Conservation (phyloP, 352 stramenopile species). For the Lagenidium sp. region DNA sequence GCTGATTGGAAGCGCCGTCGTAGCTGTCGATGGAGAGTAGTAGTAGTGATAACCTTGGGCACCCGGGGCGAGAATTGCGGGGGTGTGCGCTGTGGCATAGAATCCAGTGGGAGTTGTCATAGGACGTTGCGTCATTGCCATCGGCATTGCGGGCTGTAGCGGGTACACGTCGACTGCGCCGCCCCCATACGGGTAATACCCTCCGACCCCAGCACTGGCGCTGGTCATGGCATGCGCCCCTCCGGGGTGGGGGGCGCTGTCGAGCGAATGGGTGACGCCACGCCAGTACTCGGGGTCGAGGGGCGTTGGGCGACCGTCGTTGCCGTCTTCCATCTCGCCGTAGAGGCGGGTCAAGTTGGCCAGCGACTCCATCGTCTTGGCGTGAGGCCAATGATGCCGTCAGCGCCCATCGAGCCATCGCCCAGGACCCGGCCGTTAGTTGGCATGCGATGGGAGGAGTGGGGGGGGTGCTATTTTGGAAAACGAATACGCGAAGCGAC, state of each 20-base stretch:
- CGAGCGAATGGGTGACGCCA: conserved; percentile 52
- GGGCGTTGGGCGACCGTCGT: conserved; percentile 27
- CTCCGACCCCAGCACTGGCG: background rate
- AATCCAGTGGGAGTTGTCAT: conserved; percentile 11
- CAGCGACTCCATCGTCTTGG: conserved; percentile 9
- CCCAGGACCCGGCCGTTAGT: too few species aligned
- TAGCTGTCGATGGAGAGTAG: too few species aligned
- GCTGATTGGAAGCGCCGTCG: conserved; percentile 11
- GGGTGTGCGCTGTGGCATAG: conserved; percentile 2
- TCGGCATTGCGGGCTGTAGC: background rate
- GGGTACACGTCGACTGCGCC: background rate
- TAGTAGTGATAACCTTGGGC: too few species aligned
- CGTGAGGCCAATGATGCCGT: too few species aligned
- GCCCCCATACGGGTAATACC: background rate
- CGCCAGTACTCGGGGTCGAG: conserved; percentile 69
- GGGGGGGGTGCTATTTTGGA: too few species aligned
- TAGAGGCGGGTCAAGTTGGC: conserved; percentile 32
- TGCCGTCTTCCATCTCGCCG: conserved; percentile 26
- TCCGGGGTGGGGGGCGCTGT: conserved; percentile 8
- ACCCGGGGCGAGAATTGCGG: too few species aligned
- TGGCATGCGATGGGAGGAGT: too few species aligned
- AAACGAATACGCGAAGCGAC: too few species aligned
- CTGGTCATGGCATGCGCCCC: conserved; percentile 1
- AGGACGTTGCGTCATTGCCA: conserved; percentile 10
- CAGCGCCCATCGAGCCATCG: too few species aligned